Evolutionary conservation across 768 basidiomycete species (phyloP).

Genomic region (Termitomyces sp.): DNA sequence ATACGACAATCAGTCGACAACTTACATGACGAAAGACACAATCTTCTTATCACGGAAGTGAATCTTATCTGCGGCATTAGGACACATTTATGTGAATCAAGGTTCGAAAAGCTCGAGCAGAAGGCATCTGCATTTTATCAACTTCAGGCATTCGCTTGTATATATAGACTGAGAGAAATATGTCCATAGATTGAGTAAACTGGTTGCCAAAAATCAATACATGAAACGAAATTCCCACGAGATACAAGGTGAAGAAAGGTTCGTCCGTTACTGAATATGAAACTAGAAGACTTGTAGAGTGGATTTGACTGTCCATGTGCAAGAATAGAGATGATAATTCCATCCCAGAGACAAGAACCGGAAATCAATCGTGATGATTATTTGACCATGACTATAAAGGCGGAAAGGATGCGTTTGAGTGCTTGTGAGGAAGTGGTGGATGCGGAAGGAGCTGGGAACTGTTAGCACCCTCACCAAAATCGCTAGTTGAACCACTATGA

Average conservation of each 20-base stretch:
- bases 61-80: neutral
- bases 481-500: constrained; percentile 31
- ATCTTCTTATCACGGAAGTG: neutral
- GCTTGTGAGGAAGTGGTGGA: constrained; percentile 28
- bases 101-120: neutral
- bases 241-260: neutral
- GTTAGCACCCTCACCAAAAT: neutral
- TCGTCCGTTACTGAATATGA: neutral
- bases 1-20: neutral
- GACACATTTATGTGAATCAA: neutral
- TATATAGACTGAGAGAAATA: neutral
- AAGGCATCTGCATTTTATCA: neutral
- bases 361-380: neutral
- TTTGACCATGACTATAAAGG: neutral
- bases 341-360: neutral
- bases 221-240: neutral
- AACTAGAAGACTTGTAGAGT: neutral
- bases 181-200: neutral
- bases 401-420: neutral
- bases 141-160: neutral
- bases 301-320: neutral
- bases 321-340: neutral
- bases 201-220: too few relatives aligned
- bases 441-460: constrained; percentile 35
- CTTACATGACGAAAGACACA: neutral